Evolutionary conservation across 2,329 filamentous ascomycete genomes (phyloP).

Genomic region (Triangularia verruculosa): DNA sequence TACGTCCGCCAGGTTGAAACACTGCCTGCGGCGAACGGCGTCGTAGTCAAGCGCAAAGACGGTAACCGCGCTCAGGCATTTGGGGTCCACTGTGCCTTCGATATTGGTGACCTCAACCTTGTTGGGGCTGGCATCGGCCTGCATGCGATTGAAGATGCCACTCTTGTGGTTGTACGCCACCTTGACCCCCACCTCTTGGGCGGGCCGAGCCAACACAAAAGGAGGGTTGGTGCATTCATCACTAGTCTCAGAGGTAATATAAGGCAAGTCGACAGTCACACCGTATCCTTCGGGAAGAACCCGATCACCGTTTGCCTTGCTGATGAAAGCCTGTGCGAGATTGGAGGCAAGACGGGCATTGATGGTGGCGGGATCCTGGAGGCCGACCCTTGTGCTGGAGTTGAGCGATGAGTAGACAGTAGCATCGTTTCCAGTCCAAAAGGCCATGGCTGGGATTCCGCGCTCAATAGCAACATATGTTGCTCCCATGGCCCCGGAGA

Average conservation of each 20-base stretch:
- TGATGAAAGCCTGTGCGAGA: slow-evolving; percentile 25
- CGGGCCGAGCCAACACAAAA: slow-evolving; percentile 23
- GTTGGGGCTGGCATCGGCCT: slow-evolving; percentile 7
- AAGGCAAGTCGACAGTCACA: slow-evolving; percentile 27
- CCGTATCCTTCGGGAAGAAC: slow-evolving; percentile 28
- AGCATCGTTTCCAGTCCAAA: slow-evolving; percentile 43
- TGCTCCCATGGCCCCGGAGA: slow-evolving; percentile 50
- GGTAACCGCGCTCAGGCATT: slow-evolving; percentile 23
- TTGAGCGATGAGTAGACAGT: slow-evolving; percentile 44
- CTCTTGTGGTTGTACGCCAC: slow-evolving; percentile 20
- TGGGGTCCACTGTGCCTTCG: slow-evolving; percentile 15
- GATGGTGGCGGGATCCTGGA: slow-evolving; percentile 26
- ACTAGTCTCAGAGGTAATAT: slow-evolving; percentile 19
- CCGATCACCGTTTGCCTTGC: slow-evolving; percentile 18
- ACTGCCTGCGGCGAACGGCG: slow-evolving; percentile 12
- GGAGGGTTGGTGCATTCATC: slow-evolving; percentile 27
- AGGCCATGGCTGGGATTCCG: slow-evolving; percentile 48
- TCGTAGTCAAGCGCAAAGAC: slow-evolving; percentile 26
- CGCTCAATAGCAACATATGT: slow-evolving; percentile 49
- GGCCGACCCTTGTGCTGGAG: slow-evolving; percentile 18
- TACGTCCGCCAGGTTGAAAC: slow-evolving; percentile 14
- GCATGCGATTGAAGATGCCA: slow-evolving; percentile 21
- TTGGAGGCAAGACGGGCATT: slow-evolving; percentile 20
- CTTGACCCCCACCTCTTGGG: slow-evolving; percentile 14
- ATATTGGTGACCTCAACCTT: slow-evolving; percentile 22